Base-by-base conservation (phyloP, 139 green algal genomes). In the Chlorella sp. region DNA sequence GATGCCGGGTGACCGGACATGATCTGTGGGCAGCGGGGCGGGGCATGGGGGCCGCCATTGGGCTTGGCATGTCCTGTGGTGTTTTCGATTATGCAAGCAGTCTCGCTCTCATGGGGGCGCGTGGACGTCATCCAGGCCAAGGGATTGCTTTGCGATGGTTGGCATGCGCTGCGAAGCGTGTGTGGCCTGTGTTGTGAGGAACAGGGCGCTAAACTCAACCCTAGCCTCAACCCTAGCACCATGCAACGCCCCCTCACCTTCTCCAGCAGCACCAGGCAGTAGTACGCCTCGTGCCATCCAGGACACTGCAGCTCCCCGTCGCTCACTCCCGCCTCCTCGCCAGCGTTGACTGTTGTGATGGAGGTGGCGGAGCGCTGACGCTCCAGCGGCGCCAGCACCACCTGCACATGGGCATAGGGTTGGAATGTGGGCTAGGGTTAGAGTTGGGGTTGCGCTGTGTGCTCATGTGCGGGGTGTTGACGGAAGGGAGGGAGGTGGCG, bases 231-330 rank as follows among this genome's bases (percentile, higher is more conserved):
- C n/a, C n/a, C n/a, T n/a, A n/a, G n/a, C n/a, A n/a, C n/a, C n/a
- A n/a, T n/a, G n/a, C n/a, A n/a, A n/a, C n/a, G n/a, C n/a, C 42
- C 42, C 10, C 42, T 55, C 10, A 89, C 60, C 79, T 91, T 91
- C 70, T 97, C 89, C 63, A 96, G 61, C 62, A 94, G 70, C 30
- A 91, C 59, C 62, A 97, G 77, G 30, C 65, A 62, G 67, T 89
- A 88, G 72, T 97, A 97, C 1, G 82, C 84, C 76, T 92, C 89
- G 61, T 94, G 91, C 91, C 90, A 96, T 5, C 80, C 80, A 20
- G 67, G 49, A n/a, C n/a, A n/a, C n/a, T n/a, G 71, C 73, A 36
- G 32, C 33, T 35, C 29, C 49, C 5, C 68, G 30, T 49, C 68
- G n/a, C n/a, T n/a, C n/a, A n/a, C n/a, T n/a, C n/a, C n/a, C n/a